phyloP scores from a whole-genome alignment of 257 asterid genomes.

The Nicotiana benthamiana region DNA sequence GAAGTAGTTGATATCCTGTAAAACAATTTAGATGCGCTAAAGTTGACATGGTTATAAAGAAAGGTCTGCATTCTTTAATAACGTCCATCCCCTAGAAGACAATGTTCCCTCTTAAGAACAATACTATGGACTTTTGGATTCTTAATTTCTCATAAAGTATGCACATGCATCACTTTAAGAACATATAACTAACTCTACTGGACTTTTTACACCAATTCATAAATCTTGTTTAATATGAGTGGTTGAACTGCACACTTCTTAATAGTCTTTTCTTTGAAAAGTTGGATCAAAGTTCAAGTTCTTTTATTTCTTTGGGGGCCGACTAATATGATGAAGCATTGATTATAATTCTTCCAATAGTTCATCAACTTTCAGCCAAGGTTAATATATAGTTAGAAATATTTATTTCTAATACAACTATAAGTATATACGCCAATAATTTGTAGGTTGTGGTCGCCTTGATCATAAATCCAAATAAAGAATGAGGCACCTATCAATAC shows the following conservation, averaged over 20 bases:
- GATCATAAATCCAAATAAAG: slow-evolving; percentile 4
- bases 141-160: background rate
- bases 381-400: background rate
- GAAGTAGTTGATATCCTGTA: too few species aligned
- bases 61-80: too few species aligned
- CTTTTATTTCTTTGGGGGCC: background rate
- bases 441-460: background rate
- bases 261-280: background rate
- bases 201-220: background rate
- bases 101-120: background rate
- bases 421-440: background rate
- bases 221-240: background rate
- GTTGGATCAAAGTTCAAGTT: background rate
- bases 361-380: background rate
- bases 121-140: background rate
- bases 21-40: too few species aligned
- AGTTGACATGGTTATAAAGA: too few species aligned
- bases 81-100: background rate
- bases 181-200: background rate
- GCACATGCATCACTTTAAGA: background rate
- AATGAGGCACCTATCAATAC: slow-evolving; percentile 7
- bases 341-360: background rate
- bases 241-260: background rate
- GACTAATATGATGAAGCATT: background rate
- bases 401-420: slow-evolving; percentile 5